Base-by-base conservation (phyloP, 768 basidiomycete genomes). In the Pulveroboletus sp. region DNA sequence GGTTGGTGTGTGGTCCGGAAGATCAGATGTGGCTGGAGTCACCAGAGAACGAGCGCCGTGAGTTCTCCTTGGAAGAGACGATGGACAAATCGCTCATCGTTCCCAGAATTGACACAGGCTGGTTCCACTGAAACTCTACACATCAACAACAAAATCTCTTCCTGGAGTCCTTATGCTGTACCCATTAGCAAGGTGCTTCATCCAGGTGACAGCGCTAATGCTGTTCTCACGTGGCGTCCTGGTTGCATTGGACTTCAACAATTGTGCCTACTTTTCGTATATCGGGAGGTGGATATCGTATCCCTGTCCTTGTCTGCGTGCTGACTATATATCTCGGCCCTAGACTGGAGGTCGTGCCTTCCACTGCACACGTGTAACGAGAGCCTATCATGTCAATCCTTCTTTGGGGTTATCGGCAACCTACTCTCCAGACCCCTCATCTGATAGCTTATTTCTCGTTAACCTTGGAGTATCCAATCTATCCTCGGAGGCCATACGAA, bases 221-320 rank as follows among this genome's bases (percentile, higher is more conserved):
- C 89, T n/a, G 70, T 77, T 5, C 43, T 90, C 20, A 63, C 76
- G 4, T 58, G 85, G 42, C 81, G 85, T 54, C 80, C 80, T 5
- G 72, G 77, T 43, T 57, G 63, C 0, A 48, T 68, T 6, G 81
- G 78, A 22, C 68, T 70, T 34, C 73, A 76, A 31, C 76, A 81
- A 39, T 69, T 92, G 11, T 74, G 71, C 45, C 56, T 89, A 8
- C 66, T 93, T 13, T 78, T 92, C 63, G 75, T 82, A 0, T 89
- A 81, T 68, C 77, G 85, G 57, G 78, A 83, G 68, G 84, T 82
- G 59, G 54, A 65, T 43, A 12, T 13, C 16, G 24, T 29, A 20
- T n/a, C 20, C 23, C 12, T 43, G 16, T 17, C 20, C 29, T 23
- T 7, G 11, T 37, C 24, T 42, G 14, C 29, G 20, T 43, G 17